Evolutionary conservation across 495 filamentous ascomycete genomes (phyloP).

Genomic region (Annulohypoxylon bovei): DNA sequence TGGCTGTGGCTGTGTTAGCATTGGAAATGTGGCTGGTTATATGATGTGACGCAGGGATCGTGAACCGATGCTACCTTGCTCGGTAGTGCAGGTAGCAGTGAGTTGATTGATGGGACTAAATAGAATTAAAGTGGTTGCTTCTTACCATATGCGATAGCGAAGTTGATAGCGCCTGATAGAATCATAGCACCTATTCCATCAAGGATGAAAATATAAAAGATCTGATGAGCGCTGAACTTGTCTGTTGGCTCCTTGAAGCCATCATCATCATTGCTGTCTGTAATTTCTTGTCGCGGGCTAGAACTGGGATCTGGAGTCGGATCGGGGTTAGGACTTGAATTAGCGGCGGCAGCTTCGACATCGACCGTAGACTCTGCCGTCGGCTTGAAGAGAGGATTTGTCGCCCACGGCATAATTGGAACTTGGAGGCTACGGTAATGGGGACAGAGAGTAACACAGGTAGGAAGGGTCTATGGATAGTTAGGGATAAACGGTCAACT

Average conservation of each 20-base stretch:
- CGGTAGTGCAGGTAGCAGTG: not conserved
- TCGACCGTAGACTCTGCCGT: conserved; percentile 32
- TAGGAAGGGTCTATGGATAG: conserved; percentile 22
- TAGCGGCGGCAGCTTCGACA: conserved; percentile 33
- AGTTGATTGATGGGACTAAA: not conserved
- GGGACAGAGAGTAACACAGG: not conserved
- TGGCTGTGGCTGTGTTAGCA: conserved; percentile 40
- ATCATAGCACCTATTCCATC: conserved; percentile 53
- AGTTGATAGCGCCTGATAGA: conserved; percentile 56
- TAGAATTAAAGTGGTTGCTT: not conserved
- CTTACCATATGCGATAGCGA: conserved; percentile 57
- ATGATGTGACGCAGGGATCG: not conserved
- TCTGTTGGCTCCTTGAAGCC: conserved; percentile 45
- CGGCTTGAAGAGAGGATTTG: conserved; percentile 47
- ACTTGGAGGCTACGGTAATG: not conserved
- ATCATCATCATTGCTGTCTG: conserved; percentile 8
- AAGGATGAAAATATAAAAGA: conserved; percentile 53
- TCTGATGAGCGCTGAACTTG: conserved; percentile 49
- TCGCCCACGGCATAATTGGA: conserved; percentile 50
- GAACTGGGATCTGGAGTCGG: conserved; percentile 3
- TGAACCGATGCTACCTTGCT: not conserved
- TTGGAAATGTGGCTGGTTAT: not conserved
- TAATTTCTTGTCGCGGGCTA: conserved; percentile 14
- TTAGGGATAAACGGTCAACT: conserved; percentile 2
- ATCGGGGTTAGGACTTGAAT: not conserved